Base-by-base conservation (phyloP, 805 yeast species). In the Saturnispora quitensis region DNA sequence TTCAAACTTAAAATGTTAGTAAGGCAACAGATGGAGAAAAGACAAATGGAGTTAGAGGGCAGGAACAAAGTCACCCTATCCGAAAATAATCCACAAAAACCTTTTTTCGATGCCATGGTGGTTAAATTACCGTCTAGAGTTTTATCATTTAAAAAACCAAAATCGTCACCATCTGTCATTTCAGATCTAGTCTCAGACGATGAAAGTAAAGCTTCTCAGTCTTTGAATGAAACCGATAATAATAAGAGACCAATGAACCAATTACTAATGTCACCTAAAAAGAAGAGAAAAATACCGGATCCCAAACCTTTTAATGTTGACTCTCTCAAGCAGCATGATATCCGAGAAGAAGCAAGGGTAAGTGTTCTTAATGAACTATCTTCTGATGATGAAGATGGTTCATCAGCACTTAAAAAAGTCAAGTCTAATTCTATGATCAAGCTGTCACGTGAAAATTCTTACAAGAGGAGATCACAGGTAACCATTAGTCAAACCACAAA, bases 361-460 rank as follows among this genome's bases (percentile, higher is more conserved):
- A 43, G 38, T 25, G 40, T 50, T 24, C 20, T 44, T 20, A 46
- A 62, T 58, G 43, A 51, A 59, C 42, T 62, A 61, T 25, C 60
- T 56, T 59, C 63, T 60, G 54, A 61, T 62, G 68, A 62, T 44
- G 59, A 57, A 28, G 69, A 66, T 47, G 70, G 67, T 1, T 53
- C 59, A 31, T 75, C 73, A 3, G 66, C 66, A 18, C 64, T 73
- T 51, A 73, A 70, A 57, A 68, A 49, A 8, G 45, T 66, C 2
- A 60, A 56, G 35, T 53, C 58, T 40, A 61, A 54, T 22, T 58
- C 63, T 1, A 54, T 38, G 24, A 85, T 82, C 18, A 78, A 78
- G 1, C 65, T 79, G 5, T 77, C 85, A 8, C 75, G 85, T 55
- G 75, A 83, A 45, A 33, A 43, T 20, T 22, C 44, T 5, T 49